These are phyloP conservation scores for Chlamydomonas eustigma DNA, from an alignment of 139 green algal species.

Conservation along the genomic window DNA sequence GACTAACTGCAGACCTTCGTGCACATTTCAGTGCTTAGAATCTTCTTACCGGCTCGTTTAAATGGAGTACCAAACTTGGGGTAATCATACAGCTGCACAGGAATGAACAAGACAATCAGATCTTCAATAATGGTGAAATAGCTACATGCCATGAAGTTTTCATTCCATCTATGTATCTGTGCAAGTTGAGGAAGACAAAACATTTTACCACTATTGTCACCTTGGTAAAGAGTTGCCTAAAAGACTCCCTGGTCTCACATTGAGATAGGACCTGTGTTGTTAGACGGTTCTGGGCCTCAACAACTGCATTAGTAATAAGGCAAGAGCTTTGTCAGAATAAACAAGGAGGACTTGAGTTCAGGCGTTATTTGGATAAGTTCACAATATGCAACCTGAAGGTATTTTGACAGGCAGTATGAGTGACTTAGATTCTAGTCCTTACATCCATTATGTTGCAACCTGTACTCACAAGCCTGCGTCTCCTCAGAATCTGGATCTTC, in stretches of 20 bases:
- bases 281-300: slow-evolving; percentile 78
- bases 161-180: too few species aligned
- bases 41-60: slow-evolving; percentile 37
- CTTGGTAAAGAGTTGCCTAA: slow-evolving; percentile 60
- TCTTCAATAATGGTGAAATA: neutral
- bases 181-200: too few species aligned
- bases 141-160: neutral
- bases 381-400: too few species aligned
- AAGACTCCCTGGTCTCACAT: slow-evolving; percentile 58
- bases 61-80: slow-evolving; percentile 65
- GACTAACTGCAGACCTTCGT: too few species aligned
- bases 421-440: too few species aligned
- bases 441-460: too few species aligned
- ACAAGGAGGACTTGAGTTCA: too few species aligned
- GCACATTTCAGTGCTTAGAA: too few species aligned
- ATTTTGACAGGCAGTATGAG: too few species aligned
- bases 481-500: slow-evolving; percentile 81
- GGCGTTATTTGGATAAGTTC: too few species aligned
- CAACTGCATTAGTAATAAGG: slow-evolving; percentile 46
- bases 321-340: neutral
- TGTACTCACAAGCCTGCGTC: slow-evolving; percentile 57
- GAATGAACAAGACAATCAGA: slow-evolving; percentile 33
- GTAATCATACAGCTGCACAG: slow-evolving; percentile 50
- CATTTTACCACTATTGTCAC: slow-evolving; percentile 26
- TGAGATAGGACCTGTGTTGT: slow-evolving; percentile 62